These are phyloP conservation scores for Penicillium herquei DNA, from an alignment of 495 filamentous ascomycete genomes.

Conservation along the genomic window DNA sequence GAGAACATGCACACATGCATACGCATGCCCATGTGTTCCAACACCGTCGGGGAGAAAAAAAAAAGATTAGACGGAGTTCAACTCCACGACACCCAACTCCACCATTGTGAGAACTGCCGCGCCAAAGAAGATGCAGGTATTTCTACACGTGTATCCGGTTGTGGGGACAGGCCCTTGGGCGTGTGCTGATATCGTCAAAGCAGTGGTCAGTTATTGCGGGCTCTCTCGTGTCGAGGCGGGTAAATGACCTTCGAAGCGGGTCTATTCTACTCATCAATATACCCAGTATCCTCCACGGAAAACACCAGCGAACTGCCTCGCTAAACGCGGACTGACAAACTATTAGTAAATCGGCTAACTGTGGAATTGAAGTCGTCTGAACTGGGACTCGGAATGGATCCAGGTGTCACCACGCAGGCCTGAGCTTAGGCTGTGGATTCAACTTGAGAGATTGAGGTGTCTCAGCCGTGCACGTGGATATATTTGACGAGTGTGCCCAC, in stretches of 20 bases:
- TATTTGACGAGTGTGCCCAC: too few relatives aligned
- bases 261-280: neutral
- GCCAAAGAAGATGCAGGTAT: neutral
- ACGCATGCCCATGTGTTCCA: too few relatives aligned
- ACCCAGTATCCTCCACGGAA: neutral
- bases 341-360: neutral
- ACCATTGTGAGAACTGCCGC: neutral
- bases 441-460: too few relatives aligned
- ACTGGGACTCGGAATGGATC: too few relatives aligned
- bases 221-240: neutral
- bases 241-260: conserved; percentile 5
- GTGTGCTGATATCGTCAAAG: conserved; percentile 2
- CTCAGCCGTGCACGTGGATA: too few relatives aligned
- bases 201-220: conserved; percentile 2
- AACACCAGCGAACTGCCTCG: neutral
- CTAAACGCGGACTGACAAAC: neutral
- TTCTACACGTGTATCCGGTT: conserved; percentile 7
- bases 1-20: too few relatives aligned
- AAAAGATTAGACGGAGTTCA: too few relatives aligned
- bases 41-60: too few relatives aligned
- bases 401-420: too few relatives aligned
- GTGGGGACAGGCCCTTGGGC: conserved; percentile 1
- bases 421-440: too few relatives aligned
- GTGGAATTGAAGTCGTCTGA: neutral
- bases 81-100: neutral